phyloP scores from a whole-genome alignment of 306 rosid genomes.

The Quercus parvula region DNA sequence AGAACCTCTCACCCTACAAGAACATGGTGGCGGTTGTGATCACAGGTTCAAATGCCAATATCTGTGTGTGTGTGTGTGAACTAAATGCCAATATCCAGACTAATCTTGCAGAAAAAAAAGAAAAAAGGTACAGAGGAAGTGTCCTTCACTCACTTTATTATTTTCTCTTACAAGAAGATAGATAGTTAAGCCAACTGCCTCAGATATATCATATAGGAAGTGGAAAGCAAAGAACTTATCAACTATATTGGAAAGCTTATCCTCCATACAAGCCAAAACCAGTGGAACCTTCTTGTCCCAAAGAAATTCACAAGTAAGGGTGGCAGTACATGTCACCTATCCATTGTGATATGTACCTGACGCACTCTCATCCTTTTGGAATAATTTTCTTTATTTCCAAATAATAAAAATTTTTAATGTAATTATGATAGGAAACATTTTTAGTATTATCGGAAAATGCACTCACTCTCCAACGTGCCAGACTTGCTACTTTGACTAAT shows the following conservation, averaged over 20 bases:
- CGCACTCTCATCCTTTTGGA: neutral
- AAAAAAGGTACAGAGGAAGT: neutral
- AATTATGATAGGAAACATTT: neutral
- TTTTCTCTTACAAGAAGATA: neutral
- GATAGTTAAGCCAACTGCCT: neutral
- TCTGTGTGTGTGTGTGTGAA: too few species aligned
- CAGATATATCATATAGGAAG: neutral
- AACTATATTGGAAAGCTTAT: neutral
- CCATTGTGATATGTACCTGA: neutral
- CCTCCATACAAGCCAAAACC: neutral
- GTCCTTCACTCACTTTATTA: neutral
- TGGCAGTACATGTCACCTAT: neutral
- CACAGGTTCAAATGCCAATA: neutral
- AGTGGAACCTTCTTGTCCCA: neutral
- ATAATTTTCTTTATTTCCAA: neutral
- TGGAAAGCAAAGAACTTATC: neutral
- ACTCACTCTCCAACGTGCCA: neutral
- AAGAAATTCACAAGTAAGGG: neutral
- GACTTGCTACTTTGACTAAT: constrained; percentile 4
- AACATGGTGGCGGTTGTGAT: neutral
- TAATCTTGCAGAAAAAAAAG: neutral
- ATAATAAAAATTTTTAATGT: neutral
- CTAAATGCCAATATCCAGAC: neutral
- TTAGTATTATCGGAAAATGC: neutral
- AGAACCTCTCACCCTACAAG: neutral